Conservation (phyloP, 352 stramenopile genomes). For the Phytophthora capsici region DNA sequence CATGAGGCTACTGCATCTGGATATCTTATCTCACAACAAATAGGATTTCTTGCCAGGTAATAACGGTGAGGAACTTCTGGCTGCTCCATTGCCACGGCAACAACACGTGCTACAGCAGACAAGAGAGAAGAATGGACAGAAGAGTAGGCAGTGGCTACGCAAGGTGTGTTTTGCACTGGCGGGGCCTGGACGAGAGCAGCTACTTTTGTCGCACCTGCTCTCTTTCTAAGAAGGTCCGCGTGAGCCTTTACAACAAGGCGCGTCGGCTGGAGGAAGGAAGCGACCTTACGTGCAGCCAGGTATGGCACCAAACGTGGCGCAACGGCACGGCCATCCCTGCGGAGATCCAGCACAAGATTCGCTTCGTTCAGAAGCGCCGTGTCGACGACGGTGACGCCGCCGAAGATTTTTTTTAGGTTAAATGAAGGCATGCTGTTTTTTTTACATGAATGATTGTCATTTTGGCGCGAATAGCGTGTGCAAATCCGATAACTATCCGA, state of each 20-base stretch:
- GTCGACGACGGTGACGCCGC: no score
- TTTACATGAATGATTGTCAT: no score
- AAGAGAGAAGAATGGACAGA: neutral
- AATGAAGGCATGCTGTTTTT: no score
- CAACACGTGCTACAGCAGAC: neutral
- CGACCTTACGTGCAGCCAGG: conserved; percentile 12
- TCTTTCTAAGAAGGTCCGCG: neutral
- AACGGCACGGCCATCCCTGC: conserved; percentile 10
- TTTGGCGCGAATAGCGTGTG: no score
- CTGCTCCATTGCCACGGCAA: neutral
- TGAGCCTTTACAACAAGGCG: conserved; percentile 21
- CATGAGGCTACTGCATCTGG: neutral
- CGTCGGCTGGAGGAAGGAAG: conserved; percentile 5
- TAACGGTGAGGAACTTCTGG: neutral
- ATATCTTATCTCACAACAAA: neutral
- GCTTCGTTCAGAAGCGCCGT: conserved; percentile 16
- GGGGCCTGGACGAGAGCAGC: neutral
- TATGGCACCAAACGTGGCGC: conserved; percentile 30
- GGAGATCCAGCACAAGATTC: conserved; percentile 17
- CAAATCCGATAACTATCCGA: no score
- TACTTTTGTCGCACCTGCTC: neutral
- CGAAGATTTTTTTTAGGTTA: no score
- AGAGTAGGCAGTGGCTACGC: no score
- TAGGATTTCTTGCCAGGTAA: neutral
- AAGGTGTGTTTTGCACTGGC: neutral